Base-by-base conservation (phyloP, 495 filamentous ascomycete species). In the Gamarada debralockiae region DNA sequence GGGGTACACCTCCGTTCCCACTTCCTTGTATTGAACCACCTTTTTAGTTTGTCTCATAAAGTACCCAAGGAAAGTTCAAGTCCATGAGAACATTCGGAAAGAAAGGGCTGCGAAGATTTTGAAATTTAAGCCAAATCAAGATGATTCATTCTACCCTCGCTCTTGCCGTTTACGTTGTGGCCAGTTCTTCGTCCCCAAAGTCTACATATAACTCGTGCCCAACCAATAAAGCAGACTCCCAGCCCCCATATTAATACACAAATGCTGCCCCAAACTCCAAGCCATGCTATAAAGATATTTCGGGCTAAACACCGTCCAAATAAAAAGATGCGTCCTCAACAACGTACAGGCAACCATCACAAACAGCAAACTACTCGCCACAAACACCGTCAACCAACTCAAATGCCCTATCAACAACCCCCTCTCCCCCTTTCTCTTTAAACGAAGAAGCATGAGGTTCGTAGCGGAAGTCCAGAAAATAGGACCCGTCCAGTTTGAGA, bases 231-330 rank as follows among this genome's bases (percentile, higher is more conserved):
- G 60, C 59, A 82, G 25, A 56, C 78, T 70, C 12, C 78, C 77
- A 37, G 83, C 59, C 8, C 70, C 73, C 17, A 86, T 53, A 67
- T 89, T 90, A 37, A 92, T 75, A 42, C 72, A 65, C 48, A 92
- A 62, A 79, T 98, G 92, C 67, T 85, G 85, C n/a, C 78, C 84
- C 45, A 88, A 53, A 58, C 79, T 81, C 95, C 95, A 99, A 17
- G 84, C 90, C 70, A 95, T 83, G 44, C 79, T 84, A 66, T 93
- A 97, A 57, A 99, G 68, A 70, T 90, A 99, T 68, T 97, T 99
- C 3, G 95, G 95, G 46, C 86, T 91, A 68, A 99, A 99, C 24
- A 99, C 95, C 0, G 91, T 97, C 95, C 95, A 99, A 49, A 99
- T 89, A 69, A 99, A 99, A 55, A 99, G 70, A 74, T 99, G 95